Conservation (phyloP, 306 rosid species). For the Quercus berberidifolia region DNA sequence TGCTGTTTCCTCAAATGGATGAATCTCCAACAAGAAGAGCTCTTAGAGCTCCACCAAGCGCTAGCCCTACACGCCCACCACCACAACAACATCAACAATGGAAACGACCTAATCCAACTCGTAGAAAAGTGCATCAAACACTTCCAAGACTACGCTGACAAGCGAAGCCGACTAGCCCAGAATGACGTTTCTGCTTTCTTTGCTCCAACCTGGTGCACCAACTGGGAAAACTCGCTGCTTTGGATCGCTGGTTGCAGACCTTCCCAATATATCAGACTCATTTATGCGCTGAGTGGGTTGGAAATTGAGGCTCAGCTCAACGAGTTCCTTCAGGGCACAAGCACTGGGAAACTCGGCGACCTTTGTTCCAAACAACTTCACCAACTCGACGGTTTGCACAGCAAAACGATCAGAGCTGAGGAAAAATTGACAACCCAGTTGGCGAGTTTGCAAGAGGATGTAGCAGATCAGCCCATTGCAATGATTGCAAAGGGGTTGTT, state of each 20-base stretch:
- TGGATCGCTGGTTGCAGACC: slow-evolving; percentile 46
- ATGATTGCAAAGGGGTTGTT: slow-evolving; percentile 9
- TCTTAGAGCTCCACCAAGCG: slow-evolving; percentile 20
- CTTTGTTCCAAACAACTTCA: not conserved
- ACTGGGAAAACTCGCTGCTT: slow-evolving; percentile 33
- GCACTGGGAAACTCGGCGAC: not conserved
- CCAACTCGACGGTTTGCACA: slow-evolving; percentile 11
- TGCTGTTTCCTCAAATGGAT: slow-evolving; percentile 46
- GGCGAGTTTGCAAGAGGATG: slow-evolving; percentile 30
- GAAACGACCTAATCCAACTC: not conserved
- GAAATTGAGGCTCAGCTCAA: slow-evolving; percentile 13
- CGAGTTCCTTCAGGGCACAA: not conserved
- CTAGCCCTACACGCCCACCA: not conserved
- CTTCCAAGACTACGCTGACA: slow-evolving; percentile 21
- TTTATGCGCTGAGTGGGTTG: slow-evolving; percentile 17
- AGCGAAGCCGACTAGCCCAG: slow-evolving; percentile 6
- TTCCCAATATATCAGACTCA: slow-evolving; percentile 28
- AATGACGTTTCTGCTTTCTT: slow-evolving; percentile 5
- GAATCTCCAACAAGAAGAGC: slow-evolving; percentile 24
- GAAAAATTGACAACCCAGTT: slow-evolving; percentile 17
- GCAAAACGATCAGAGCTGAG: slow-evolving; percentile 21
- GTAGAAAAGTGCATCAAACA: slow-evolving; percentile 6
- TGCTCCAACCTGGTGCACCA: slow-evolving; percentile 31
- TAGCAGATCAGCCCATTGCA: slow-evolving; percentile 32
- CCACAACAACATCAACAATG: not conserved